Base-by-base conservation (phyloP, 441 rosid species). In the Gossypium laxum region DNA sequence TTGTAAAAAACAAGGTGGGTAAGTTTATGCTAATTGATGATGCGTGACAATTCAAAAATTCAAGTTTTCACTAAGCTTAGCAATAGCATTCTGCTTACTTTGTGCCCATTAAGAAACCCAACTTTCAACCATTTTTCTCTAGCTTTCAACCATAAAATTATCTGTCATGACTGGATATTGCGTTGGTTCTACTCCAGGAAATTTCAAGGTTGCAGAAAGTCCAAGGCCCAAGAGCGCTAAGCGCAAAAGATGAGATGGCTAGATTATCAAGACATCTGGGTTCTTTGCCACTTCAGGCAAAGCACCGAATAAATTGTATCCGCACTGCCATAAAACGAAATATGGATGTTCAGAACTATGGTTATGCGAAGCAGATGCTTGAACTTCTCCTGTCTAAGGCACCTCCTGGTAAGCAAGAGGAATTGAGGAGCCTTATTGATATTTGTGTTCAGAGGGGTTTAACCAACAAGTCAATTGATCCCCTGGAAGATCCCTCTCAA, bases 211-310 rank as follows among this genome's bases (percentile, higher is more conserved):
- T 92, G 79, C 99, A 87, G 76, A 90, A 73, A 79, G 97, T 92
- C 38, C 99, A 86, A 69, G 97, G 98, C 12, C 90, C 98, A 2
- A 92, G 88, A 69, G 96, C 98, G 15, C 76, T 95, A 30, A 91
- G 99, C 34, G 99, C 99, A 67, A 95, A 92, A 78, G 98, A 89
- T 66, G 99, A 95, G 89, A 92, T 95, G 96, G 99, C 93, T 1
- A 87, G 99, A 78, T 85, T 92, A 34, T 87, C 98, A 7, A 89
- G 98, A 59, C 99, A 92, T 82, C 83, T 95, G 66, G 93, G 91
- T 66, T 95, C 99, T 59, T 80, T 92, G 60, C 96, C 98, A 43
- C 87, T 95, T 74, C 88, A 86, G 43, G 97, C 98, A 65, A 92
- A 89, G 81, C 99, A 95, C 80, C 82, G 99, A 18, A 92, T 95